A percentile compares a stretch with the other conserved stretches of the same genome.
These are phyloP conservation scores for Penicillium sp. DNA, from an alignment of 2,329 filamentous ascomycete species.

Conservation along the genomic window DNA sequence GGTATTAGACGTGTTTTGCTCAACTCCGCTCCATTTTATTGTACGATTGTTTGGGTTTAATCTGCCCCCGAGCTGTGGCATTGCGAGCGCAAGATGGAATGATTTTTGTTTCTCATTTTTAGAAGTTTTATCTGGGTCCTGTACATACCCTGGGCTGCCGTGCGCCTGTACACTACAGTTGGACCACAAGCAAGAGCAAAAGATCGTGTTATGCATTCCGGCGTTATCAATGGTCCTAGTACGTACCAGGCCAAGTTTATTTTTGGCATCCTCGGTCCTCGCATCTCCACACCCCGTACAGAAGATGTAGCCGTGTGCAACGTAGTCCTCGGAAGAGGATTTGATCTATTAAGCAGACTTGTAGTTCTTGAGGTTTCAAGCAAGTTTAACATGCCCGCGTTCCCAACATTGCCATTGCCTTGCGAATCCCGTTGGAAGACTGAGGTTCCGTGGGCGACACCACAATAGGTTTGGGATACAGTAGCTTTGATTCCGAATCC, in stretches of 20 bases:
- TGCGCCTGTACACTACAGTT: conserved; percentile 35
- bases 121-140: conserved; percentile 35
- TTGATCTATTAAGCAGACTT: conserved; percentile 8
- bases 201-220: conserved; percentile 29
- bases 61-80: conserved; percentile 33
- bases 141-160: conserved; percentile 37
- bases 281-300: neutral
- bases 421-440: conserved; percentile 24
- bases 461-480: conserved; percentile 28
- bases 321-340: neutral
- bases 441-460: conserved; percentile 9
- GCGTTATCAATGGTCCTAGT: conserved; percentile 16
- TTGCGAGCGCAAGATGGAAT: conserved; percentile 37
- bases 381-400: conserved; percentile 21
- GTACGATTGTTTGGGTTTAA: conserved; percentile 39
- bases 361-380: neutral
- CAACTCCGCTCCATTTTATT: conserved; percentile 29
- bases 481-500: conserved; percentile 28
- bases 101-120: conserved; percentile 31
- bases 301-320: conserved; percentile 4
- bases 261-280: neutral
- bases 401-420: conserved; percentile 29
- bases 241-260: neutral
- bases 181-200: conserved; percentile 32
- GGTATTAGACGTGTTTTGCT: conserved; percentile 29